phyloP scores from a whole-genome alignment of 2,329 filamentous ascomycete species.

The Sphaceloma murrayae region DNA sequence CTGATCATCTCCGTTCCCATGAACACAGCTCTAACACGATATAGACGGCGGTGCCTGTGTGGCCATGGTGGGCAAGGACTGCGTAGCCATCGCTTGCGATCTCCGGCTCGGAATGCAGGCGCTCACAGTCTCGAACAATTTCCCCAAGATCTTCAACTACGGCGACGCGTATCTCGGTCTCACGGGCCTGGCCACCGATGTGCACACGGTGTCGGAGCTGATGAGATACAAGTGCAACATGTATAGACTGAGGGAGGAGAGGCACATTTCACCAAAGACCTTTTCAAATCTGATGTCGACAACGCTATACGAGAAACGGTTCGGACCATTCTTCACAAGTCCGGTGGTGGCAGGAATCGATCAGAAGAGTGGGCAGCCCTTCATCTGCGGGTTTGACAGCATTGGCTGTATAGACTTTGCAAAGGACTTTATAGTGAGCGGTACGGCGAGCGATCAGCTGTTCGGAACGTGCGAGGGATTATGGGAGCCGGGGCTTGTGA shows the following conservation, averaged over 20 bases:
- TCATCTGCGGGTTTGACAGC: slow-evolving; percentile 98
- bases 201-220: slow-evolving; percentile 86
- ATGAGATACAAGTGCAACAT: slow-evolving; percentile 99
- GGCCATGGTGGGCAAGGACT: slow-evolving; percentile 99
- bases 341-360: slow-evolving; percentile 94
- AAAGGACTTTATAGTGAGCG: slow-evolving; percentile 97
- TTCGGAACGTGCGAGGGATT: slow-evolving; percentile 98
- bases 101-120: slow-evolving; percentile 93
- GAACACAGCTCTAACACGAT: slow-evolving; percentile 2
- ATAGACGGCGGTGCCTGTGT: slow-evolving; percentile 83
- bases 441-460: slow-evolving; percentile 91
- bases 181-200: slow-evolving; percentile 92
- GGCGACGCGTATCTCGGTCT: slow-evolving; percentile 91
- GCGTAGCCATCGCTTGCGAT: slow-evolving; percentile 97
- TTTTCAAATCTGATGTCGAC: slow-evolving; percentile 92
- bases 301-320: slow-evolving; percentile 86
- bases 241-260: slow-evolving; percentile 97
- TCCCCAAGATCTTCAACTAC: slow-evolving; percentile 99
- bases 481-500: slow-evolving; percentile 93
- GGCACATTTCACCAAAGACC: slow-evolving; percentile 85
- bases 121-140: slow-evolving; percentile 98
- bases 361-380: slow-evolving; percentile 84
- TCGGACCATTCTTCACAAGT: slow-evolving; percentile 92
- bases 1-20: slow-evolving; percentile 9
- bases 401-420: slow-evolving; percentile 99